Base-by-base conservation (phyloP, 1,284 basidiomycete species). In the Singerocomus inundabilis region DNA sequence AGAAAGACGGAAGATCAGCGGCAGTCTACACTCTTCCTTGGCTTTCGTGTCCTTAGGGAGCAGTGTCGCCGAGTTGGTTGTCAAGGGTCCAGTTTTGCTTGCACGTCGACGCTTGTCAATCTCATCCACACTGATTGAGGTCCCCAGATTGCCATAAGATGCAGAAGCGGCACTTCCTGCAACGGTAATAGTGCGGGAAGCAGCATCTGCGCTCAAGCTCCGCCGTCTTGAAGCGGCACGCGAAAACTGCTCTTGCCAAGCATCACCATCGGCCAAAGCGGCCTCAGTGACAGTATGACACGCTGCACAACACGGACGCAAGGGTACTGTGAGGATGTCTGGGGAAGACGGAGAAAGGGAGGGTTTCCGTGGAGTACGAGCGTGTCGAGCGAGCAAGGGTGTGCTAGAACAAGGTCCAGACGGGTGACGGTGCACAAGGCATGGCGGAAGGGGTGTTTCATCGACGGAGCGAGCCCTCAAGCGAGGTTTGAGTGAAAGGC, bases 221-320 rank as follows among this genome's bases (percentile, higher is more conserved):
- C 84, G 72, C n/a, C 78, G 69, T 48, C 80, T 73, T 35, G 73
- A 70, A 5, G 85, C 85, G 6, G 78, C 81, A 31, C 75, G 76
- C 6, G 81, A 75, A 62, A 86, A 87, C 54, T 70, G 76, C 57
- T 80, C 80, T 49, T 76, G 66, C 80, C 77, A 85, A 4, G 71
- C 61, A 26, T 78, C 76, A 31, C 78, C 80, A 49, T 74, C 67
- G 28, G 70, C 62, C 26, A 75, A 53, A 41, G 71, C 73, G 41
- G 75, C 72, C 44, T 84, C 82, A 1, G 77, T 77, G 48, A 72
- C 70, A 30, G 64, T 57, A 35, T 74, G 70, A 56, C 82, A 84
- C 39, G 77, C 71, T n/a, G 70, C 56, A 53, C 82, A 84, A 63
- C 82, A 84, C n/a, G 76, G 68, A 24, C 82, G 77, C 16, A 84